Base-by-base conservation (phyloP, 441 rosid species). In the Francoa sonchifolia region DNA sequence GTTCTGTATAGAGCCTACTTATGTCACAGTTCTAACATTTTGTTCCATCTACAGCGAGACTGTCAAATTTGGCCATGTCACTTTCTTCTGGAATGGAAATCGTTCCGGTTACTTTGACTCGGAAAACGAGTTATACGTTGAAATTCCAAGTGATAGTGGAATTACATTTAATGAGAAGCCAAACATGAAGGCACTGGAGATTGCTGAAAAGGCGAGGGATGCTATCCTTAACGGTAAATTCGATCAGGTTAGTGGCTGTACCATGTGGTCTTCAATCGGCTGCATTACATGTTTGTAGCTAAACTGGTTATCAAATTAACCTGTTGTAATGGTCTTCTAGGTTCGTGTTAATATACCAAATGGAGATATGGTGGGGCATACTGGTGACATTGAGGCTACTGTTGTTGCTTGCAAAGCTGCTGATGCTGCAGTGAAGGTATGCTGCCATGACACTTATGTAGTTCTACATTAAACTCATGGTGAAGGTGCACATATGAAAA, bases 21-120 rank as follows among this genome's bases (percentile, higher is more conserved):
- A 23, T 8, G 15, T 25, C 33, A 29, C 19, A 13, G 6, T 1
- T n/a, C 17, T 40, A 28, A 9, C 11, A 30, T 32, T 33, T 14
- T 34, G 30, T 30, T 21, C 26, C 25, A 31, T 52, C 11, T 30
- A 53, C 76, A 90, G 99, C 42, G 99, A 90, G 67, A 90, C 99
- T 13, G 99, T 90, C 32, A 90, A 90, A 66, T 90, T 90, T 61
- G 96, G 96, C 9, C 99, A 86, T 43, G 95, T 90, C 39, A 90
- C 99, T 31, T 90, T 86, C 80, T 90, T 90, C 63, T 90, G 99
- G 99, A 86, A 90, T 55, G 99, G 99, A 48, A 90, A 90, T 55
- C 90, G 96, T 19, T 90, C 96, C 41, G 99, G 99, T 26, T 90
- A 44, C 65, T 90, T 90, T 55, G 69, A 82, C 18, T 25, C 74